Conservation (phyloP, 257 asterid genomes). For the Solanum clarkiae region DNA sequence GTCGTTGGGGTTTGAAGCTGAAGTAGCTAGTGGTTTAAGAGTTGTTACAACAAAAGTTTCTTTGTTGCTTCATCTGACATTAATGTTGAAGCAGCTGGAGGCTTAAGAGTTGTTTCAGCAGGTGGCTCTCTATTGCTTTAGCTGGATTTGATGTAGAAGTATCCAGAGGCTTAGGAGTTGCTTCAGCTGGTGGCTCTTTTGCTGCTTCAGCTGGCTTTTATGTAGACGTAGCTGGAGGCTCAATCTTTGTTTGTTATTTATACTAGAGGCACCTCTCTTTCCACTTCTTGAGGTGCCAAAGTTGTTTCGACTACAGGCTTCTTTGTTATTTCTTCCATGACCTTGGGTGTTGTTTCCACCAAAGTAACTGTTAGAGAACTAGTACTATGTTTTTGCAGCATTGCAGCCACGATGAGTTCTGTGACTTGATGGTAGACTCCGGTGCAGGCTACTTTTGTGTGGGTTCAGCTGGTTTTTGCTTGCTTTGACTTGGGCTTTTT, state of each 20-base stretch:
- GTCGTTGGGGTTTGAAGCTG: no score
- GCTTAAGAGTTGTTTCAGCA: no score
- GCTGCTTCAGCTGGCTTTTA: no score
- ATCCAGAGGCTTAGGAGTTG: no score
- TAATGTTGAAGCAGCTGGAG: no score
- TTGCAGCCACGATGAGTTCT: neutral
- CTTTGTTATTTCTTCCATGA: neutral
- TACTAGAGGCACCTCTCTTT: neutral
- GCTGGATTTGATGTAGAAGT: no score
- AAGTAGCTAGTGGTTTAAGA: no score
- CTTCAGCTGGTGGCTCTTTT: no score
- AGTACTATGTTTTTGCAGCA: slow-evolving; percentile 10
- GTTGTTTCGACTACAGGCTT: neutral
- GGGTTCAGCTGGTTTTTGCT: neutral
- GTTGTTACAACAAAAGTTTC: no score
- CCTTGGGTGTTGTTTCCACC: neutral
- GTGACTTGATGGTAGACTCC: neutral
- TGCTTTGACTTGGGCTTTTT: neutral
- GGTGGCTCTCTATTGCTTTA: no score
- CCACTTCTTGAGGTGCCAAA: neutral
- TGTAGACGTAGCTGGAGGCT: neutral
- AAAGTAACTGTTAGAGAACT: slow-evolving; percentile 10
- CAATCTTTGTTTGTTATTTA: neutral
- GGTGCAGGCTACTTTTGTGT: neutral
- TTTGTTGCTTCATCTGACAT: no score